Conservation (phyloP, 2,329 filamentous ascomycete genomes). For the Fusarium sp. region DNA sequence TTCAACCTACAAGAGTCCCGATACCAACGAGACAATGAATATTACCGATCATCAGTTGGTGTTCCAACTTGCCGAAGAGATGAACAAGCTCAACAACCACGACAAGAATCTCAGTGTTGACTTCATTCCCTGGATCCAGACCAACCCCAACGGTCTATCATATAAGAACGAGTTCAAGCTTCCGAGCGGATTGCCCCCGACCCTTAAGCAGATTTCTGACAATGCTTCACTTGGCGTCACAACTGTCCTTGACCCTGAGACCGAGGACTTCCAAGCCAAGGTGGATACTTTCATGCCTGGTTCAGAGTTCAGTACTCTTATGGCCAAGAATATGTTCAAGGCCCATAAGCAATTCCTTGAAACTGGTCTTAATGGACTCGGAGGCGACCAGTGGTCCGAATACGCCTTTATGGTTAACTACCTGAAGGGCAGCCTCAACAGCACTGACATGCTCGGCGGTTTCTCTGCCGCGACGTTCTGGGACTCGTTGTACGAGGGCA, state of each 20-base stretch:
- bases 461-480: conserved; percentile 59
- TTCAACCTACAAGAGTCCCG: conserved; percentile 64
- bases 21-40: conserved; percentile 67
- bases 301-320: neutral
- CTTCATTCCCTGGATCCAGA: conserved; percentile 76
- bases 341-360: conserved; percentile 52
- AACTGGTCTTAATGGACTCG: conserved; percentile 30
- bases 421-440: conserved; percentile 62
- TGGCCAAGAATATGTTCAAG: conserved; percentile 61
- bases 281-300: neutral
- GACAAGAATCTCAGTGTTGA: conserved; percentile 66
- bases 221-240: neutral
- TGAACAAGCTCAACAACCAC: conserved; percentile 73
- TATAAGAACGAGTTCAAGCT: neutral
- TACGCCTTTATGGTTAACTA: conserved; percentile 62
- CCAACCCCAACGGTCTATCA: conserved; percentile 49
- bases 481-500: conserved; percentile 62
- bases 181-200: conserved; percentile 48
- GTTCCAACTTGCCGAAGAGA: conserved; percentile 73
- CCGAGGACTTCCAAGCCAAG: neutral
- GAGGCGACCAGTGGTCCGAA: conserved; percentile 73
- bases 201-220: conserved; percentile 32
- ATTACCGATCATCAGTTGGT: conserved; percentile 77
- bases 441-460: conserved; percentile 34
- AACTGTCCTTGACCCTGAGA: conserved; percentile 20